These are phyloP conservation scores for Cylindrotheca closterium DNA, from an alignment of 108 stramenopile species.

Conservation along the genomic window DNA sequence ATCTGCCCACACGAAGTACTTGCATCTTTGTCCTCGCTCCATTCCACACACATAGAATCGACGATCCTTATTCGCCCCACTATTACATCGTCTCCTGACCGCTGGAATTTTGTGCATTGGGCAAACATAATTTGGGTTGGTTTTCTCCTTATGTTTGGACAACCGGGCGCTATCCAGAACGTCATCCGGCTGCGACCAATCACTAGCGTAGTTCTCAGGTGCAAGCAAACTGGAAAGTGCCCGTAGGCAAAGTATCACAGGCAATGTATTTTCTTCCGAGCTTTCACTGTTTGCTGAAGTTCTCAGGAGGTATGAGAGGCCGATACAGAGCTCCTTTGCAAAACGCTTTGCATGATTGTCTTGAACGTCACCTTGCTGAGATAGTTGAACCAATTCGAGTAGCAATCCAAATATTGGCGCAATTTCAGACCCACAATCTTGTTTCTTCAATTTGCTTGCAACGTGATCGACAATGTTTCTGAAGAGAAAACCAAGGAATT, in stretches of 20 bases:
- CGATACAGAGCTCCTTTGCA: constrained; percentile 22
- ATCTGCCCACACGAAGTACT: constrained; percentile 62
- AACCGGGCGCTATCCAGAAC: background rate
- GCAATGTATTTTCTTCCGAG: background rate
- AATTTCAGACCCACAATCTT: constrained; percentile 1
- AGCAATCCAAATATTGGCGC: constrained; percentile 13
- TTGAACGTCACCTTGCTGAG: constrained; percentile 2
- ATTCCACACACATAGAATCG: constrained; percentile 86
- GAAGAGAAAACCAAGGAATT: constrained; percentile 23
- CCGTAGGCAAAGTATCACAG: constrained; percentile 15
- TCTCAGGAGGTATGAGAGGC: constrained; percentile 10
- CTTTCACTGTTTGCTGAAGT: background rate
- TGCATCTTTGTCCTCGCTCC: constrained; percentile 62
- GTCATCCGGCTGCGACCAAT: background rate
- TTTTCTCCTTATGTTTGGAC: constrained; percentile 41
- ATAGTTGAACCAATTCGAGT: constrained; percentile 25
- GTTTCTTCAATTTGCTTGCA: constrained; percentile 9
- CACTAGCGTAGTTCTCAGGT: constrained; percentile 5
- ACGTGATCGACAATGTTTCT: constrained; percentile 15
- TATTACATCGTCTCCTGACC: constrained; percentile 57
- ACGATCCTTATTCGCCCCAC: constrained; percentile 69
- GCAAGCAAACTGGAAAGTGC: constrained; percentile 15
- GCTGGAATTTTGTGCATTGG: constrained; percentile 70
- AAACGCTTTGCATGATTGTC: constrained; percentile 17
- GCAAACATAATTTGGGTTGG: constrained; percentile 62